Base-by-base conservation (phyloP, 2,329 filamentous ascomycete genomes). In the Endocalyx cinctus region DNA sequence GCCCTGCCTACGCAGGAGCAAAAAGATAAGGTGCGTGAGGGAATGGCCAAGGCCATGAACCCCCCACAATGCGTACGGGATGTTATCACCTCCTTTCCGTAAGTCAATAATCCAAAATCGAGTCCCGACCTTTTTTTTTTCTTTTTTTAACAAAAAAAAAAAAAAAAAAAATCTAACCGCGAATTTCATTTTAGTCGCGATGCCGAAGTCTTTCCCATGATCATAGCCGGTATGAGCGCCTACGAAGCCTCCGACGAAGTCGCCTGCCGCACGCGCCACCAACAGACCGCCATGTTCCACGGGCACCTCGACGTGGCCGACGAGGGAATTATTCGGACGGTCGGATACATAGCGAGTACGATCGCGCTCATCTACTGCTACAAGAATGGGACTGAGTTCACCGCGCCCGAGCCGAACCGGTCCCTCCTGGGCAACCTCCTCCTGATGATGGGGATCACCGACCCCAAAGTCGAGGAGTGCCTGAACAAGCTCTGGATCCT, bases 351-450 rank as follows among this genome's bases (percentile, higher is more conserved):
- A 7, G 56, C 57, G 17, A 47, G 53, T n/a, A 51, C 59, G 5
- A 54, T 54, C n/a, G 56, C 59, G 1, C 49, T 62, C 14, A 51
- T 54, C 10, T 58, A 63, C 51, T 59, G 64, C 38, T 63, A 67
- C 40, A 54, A 59, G 19, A 54, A 55, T 30, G 53, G 52, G n/a
- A 48, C 45, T 10, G 35, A 50, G 5, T 63, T 68, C 44, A 56
- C 48, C 11, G 45, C 48, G 0, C 54, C 62, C 2, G 46, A 56
- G 6, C 29, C 47, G 0, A 43, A 55, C 5, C 48, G 40, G 3
- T 53, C 50, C 1, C 63, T 62, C 34, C 51, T 63, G 10, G 61
- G 66, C 14, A 72, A 72, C 37, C 39, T 70, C 8, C 52, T 73
- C n/a, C 49, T 48, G 12, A 70, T 71, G 67, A 64, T 66, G 41